Evolutionary conservation across 78 protist genomes (phyloP), one percentile per base, ranked within the genome.

Genomic region (Dictyostelium brefeldianum): DNA sequence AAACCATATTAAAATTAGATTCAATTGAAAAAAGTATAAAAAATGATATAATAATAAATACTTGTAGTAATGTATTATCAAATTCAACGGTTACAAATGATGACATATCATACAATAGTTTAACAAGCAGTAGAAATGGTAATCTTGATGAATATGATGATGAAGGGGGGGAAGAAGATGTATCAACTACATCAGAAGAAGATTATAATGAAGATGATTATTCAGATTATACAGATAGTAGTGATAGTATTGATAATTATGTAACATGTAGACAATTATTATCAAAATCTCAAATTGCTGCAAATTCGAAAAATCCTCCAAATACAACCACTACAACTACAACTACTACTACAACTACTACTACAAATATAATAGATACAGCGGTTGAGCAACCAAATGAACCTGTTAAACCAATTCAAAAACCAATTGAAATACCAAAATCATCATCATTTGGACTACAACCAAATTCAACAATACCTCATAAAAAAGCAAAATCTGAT

Each of bases 401-500:
- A 25, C 70, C 70, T 11, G n/a, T 36, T 25, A 29, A 22, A 20
- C 20, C 67, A 20, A 57, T n/a, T 22, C 67, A 57, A 57, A 22
- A 57, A 57, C 67, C 18, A 57, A 62, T 62, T 11, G 70, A 62
- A 62, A 25, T 62, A 62, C 70, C 70, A 62, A 62, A 62, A 62
- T 25, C 70, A n/a, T 62, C 70, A 4, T 62, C 70, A 62, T 62
- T 62, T 62, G 70, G 70, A n/a, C 22, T 62, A 25, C 70, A 62
- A 22, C 70, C 70, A 62, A 62, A 62, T 62, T 62, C 70, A 18
- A 22, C 36, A 25, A 25, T 62, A 62, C 70, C 70, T 25, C 70
- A 62, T 62, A 90, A 81, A 48, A 78, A 80, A 41, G 54, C 14
- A 20, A 90, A 41, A 70, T 25, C 53, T n/a, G 89, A 90, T 70